Evolutionary conservation across 805 yeast genomes (phyloP), one percentile per base, ranked within the genome.

Genomic region (Starmerella scarabaei): DNA sequence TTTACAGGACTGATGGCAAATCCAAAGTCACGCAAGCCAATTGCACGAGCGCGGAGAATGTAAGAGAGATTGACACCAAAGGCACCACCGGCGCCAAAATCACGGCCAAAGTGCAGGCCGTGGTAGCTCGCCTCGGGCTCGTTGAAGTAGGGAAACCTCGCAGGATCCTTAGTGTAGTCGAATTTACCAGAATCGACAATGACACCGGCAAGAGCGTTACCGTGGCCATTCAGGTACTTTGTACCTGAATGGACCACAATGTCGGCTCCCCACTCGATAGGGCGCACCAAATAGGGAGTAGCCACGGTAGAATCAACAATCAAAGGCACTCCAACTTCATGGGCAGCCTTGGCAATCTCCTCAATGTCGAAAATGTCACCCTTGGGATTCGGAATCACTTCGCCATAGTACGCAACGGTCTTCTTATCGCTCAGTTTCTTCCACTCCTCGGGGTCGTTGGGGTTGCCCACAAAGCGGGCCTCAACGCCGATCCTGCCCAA

Each of bases 151-250:
- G 97, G 96, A 69, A 72, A 91, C 61, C 78, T 81, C 56, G 80
- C 76, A 33, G 91, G 88, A 63, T 81, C 72, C 48, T 82, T 72
- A 42, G 71, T 67, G 86, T 94, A 88, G 55, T 88, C 93, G 70
- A 88, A 88, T 37, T 80, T 86, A 51, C 96, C 95, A 28, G 85
- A 74, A 60, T 88, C 95, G 35, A 88, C 70, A 50, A 88, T 69
- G 20, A 79, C 65, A 26, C 97, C 96, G 4, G 94, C 85, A 37
- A 86, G 64, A 32, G 85, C 63, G 58, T 86, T 96, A 5, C 93
- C 81, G 60, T 86, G 95, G n/a, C 97, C 96, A 30, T 94, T 95
- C 54, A 84, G 79, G 61, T 79, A 88, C 57, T 86, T 86, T 1
- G 95, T 86, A 1, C 85, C 94, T 1, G 95, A 83, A 59, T 86